Conservation (phyloP, 2,329 filamentous ascomycete species). For the Bimuria novae-zelandiae region DNA sequence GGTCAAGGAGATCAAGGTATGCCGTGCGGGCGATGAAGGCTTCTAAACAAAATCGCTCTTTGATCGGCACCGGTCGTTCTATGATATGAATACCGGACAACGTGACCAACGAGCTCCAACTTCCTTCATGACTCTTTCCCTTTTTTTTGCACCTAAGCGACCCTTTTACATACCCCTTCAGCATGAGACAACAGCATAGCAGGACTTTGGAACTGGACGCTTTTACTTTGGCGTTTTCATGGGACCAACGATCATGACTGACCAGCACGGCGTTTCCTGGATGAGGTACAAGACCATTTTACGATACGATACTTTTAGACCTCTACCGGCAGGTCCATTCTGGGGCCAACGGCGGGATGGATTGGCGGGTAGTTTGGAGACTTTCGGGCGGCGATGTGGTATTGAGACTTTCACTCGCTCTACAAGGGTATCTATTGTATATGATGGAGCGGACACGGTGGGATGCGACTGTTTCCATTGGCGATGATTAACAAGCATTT, state of each 20-base stretch:
- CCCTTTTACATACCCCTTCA: conserved; percentile 45
- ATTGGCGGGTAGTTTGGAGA: conserved; percentile 12
- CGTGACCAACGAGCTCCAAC: background rate
- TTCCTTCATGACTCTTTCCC: conserved; percentile 3
- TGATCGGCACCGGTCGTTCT: background rate
- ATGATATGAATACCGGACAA: conserved; percentile 15
- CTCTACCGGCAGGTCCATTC: conserved; percentile 9
- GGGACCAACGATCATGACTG: conserved; percentile 7
- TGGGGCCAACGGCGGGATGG: conserved; percentile 10
- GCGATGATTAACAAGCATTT: conserved; percentile 31
- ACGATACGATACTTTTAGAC: conserved; percentile 9
- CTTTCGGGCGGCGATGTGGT: conserved; percentile 26
- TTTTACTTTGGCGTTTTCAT: conserved; percentile 25
- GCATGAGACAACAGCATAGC: conserved; percentile 44
- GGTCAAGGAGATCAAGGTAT: conserved; percentile 96
- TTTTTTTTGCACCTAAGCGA: conserved; percentile 35
- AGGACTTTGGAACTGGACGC: conserved; percentile 25
- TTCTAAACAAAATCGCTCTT: conserved; percentile 58
- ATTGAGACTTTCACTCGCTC: conserved; percentile 26
- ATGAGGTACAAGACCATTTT: conserved; percentile 6
- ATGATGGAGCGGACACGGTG: conserved; percentile 20
- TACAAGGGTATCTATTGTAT: conserved; percentile 26
- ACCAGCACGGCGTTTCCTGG: conserved; percentile 19
- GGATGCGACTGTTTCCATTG: conserved; percentile 18
- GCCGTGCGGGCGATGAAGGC: conserved; percentile 94